phyloP scores from a whole-genome alignment of 179 eudicot species.

The Carnegiea gigantea region DNA sequence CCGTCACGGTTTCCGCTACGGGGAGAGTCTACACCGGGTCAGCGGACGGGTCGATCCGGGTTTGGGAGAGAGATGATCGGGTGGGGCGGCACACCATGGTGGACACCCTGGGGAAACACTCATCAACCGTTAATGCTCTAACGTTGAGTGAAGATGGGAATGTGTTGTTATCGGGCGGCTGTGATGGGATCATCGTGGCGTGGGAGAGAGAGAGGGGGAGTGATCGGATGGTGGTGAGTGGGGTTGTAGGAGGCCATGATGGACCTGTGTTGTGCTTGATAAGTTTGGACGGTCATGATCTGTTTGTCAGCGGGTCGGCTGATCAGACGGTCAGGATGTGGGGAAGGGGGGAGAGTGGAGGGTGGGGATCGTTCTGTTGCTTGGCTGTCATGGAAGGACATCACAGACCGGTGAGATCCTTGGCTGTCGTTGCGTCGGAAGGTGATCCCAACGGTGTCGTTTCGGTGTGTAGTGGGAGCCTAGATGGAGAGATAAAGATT shows the following conservation, averaged over 20 bases:
- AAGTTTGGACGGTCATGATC: constrained; percentile 20
- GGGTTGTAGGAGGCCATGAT: constrained; percentile 29
- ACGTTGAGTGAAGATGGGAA: constrained; percentile 25
- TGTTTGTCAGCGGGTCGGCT: constrained; percentile 39
- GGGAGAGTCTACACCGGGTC: constrained; percentile 37
- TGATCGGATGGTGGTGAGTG: constrained; percentile 29
- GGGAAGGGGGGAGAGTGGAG: constrained; percentile 21
- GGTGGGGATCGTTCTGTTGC: constrained; percentile 20
- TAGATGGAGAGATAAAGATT: constrained; percentile 38
- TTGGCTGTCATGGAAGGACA: constrained; percentile 41
- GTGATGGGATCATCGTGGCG: constrained; percentile 32
- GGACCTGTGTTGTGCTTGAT: constrained; percentile 38
- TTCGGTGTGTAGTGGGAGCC: constrained; percentile 33
- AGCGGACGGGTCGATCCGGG: constrained; percentile 33
- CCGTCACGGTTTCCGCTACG: constrained; percentile 23
- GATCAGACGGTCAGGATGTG: constrained; percentile 45
- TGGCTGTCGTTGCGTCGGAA: constrained; percentile 21
- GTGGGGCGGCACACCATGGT: constrained; percentile 21
- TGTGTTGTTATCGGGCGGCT: constrained; percentile 34
- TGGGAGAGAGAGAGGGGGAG: constrained; percentile 29
- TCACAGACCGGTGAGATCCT: constrained; percentile 31
- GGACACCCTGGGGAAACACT: constrained; percentile 14
- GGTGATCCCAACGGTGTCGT: constrained; percentile 17
- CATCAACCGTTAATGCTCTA: constrained; percentile 33
- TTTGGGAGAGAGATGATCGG: constrained; percentile 22